These are phyloP conservation scores for Xylariales sp. DNA, from an alignment of 2,329 filamentous ascomycete species.

Conservation along the genomic window DNA sequence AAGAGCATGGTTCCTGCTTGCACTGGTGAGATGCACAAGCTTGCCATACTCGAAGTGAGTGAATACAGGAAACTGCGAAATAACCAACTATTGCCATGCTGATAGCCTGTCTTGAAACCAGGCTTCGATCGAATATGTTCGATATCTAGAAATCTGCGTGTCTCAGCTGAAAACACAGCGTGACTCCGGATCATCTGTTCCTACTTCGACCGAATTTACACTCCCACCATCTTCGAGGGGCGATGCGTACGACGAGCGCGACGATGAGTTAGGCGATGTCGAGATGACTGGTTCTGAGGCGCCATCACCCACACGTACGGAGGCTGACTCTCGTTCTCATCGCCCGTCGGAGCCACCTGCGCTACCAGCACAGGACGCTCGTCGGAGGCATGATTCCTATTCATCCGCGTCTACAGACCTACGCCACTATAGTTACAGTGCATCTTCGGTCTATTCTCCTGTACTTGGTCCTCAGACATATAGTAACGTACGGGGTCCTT, in stretches of 20 bases:
- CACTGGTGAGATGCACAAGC: slow-evolving; percentile 95
- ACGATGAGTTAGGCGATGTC: slow-evolving; percentile 41
- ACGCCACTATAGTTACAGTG: slow-evolving; percentile 37
- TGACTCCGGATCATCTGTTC: slow-evolving; percentile 28
- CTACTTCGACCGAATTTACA: slow-evolving; percentile 23
- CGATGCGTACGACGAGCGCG: slow-evolving; percentile 31
- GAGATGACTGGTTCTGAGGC: slow-evolving; percentile 57
- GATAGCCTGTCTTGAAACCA: slow-evolving; percentile 36
- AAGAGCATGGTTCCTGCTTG: slow-evolving; percentile 97
- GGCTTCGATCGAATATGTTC: slow-evolving; percentile 95
- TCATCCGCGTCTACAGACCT: slow-evolving; percentile 47
- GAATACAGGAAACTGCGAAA: too few relatives aligned
- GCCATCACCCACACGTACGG: slow-evolving; percentile 42
- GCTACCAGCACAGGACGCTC: slow-evolving; percentile 40
- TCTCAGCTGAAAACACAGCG: slow-evolving; percentile 66
- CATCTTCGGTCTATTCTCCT: slow-evolving; percentile 37
- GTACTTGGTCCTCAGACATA: slow-evolving; percentile 38
- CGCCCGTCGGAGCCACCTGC: slow-evolving; percentile 51
- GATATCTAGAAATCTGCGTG: slow-evolving; percentile 88
- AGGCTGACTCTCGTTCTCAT: slow-evolving; percentile 23
- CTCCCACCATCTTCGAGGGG: slow-evolving; percentile 23
- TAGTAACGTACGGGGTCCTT: slow-evolving; percentile 29
- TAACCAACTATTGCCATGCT: neutral
- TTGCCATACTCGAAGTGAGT: slow-evolving; percentile 83
- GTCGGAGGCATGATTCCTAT: slow-evolving; percentile 45